Evolutionary conservation across 352 stramenopile genomes (phyloP), one percentile per base, ranked within the genome.

Genomic region (Sclerospora graminicola): DNA sequence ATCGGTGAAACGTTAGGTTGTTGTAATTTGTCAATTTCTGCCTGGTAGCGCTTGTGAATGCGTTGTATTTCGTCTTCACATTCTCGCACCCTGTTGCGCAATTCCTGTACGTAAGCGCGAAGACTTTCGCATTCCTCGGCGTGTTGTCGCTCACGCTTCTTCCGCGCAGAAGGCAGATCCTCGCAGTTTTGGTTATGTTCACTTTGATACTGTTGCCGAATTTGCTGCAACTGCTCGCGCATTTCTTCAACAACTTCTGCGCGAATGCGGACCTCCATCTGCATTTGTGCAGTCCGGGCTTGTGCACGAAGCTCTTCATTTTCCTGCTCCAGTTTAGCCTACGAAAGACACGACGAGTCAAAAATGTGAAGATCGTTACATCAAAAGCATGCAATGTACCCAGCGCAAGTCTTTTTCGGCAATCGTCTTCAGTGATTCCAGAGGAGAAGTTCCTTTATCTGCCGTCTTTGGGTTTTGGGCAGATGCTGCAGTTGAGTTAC

Each of bases 61-160:
- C 79, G 68, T 40, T 69, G 65, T 29, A 90, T 90, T 54, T 90
- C 79, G n/a, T 90, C 79, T 44, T 90, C 79, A 20, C 73, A 86
- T 43, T 90, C 79, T 18, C 44, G 57, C 4, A 86, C 59, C 48
- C 85, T 82, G 43, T 79, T 60, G 42, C 81, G 75, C 8, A 87
- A 46, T 45, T 80, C 60, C 2, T 71, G 54, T 16, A 92, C 63
- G 24, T 87, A 69, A 1, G 66, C 33, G 18, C 77, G 69, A 37
- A 92, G 57, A 20, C 59, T 60, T 13, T 76, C 51, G 20, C 57
- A 69, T 48, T 88, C 72, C 34, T 78, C 55, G 6, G 46, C 52
- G 7, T 63, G 62, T 33, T 61, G 49, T 15, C 57, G 56, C 45
- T 72, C 56, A 6, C 61, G 57, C 33, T 61, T 59, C 42, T 74